Base-by-base conservation (phyloP, 2,329 filamentous ascomycete genomes). In the Apiospora sp. region DNA sequence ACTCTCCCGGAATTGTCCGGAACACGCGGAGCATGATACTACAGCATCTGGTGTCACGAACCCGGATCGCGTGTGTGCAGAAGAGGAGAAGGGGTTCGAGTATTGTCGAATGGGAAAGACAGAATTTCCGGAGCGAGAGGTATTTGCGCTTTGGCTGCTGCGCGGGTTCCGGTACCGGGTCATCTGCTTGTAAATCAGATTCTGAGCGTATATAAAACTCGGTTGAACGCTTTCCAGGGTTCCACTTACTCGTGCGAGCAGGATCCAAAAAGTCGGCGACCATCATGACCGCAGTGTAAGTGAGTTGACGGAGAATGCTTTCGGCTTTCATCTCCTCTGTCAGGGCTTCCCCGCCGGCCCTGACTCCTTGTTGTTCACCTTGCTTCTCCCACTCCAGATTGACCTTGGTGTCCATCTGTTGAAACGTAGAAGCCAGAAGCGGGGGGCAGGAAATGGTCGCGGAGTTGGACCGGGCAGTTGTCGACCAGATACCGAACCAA, bases 311-410 rank as follows among this genome's bases (percentile, higher is more conserved):
- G 67, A 99, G 85, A 43, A 99, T 97, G 79, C 96, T 98, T 82
- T 99, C 96, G 8, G 94, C 92, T 83, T 98, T 98, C 96, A 99
- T 99, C 84, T 99, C 96, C 76, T 98, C 95, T 1, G 93, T 94
- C 71, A 99, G 85, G 73, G 94, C 93, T 71, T 95, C 94, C 27
- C 92, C 92, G 4, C 92, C 92, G 1, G 92, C 88, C 58, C 89
- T 88, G 16, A 91, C 85, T 27, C 84, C 85, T 76, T 93, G 88
- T 75, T 90, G 85, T 75, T 88, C 84, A 79, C 92, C 90, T 72
- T 98, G 90, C 75, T 90, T 90, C 74, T 92, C 90, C 96, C 96
- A 99, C 81, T 98, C 96, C 0, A 89, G 87, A 46, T 91, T 93
- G 75, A 98, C 93, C 83, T 98, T 98, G 54, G 87, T 86, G 79